Percentiles rank a stretch among this genome's conserved stretches.
Conservation (phyloP, 371 early-diverging fungal genomes). For the Lichtheimia hyalospora region DNA sequence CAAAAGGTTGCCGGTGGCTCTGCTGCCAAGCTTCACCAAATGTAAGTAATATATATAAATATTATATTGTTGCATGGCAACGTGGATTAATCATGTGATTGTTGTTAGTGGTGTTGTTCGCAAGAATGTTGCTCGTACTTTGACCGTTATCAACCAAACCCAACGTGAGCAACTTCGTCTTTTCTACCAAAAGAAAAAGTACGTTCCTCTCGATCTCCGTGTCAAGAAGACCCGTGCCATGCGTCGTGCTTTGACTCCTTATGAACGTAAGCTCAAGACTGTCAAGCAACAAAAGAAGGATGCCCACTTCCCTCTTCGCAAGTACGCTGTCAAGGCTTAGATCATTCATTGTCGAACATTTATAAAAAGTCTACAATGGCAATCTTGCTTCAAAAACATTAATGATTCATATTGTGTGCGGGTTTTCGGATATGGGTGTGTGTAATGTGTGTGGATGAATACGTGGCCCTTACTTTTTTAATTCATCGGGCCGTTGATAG, state of each 20-base stretch:
- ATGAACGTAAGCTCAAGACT: conserved; percentile 71
- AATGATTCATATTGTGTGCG: too few relatives aligned
- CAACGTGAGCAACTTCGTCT: conserved; percentile 81
- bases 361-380: too few relatives aligned
- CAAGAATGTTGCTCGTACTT: conserved; percentile 89
- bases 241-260: conserved; percentile 86
- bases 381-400: too few relatives aligned
- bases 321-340: conserved; percentile 87
- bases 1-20: conserved; percentile 83
- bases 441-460: too few relatives aligned
- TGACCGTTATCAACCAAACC: conserved; percentile 91
- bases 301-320: conserved; percentile 82
- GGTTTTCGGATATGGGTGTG: too few relatives aligned
- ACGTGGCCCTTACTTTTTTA: too few relatives aligned
- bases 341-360: neutral
- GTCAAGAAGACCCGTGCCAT: conserved; percentile 96
- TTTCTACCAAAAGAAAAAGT: conserved; percentile 90
- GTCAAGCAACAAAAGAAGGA: conserved; percentile 80
- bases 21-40: conserved; percentile 78
- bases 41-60: conserved; percentile 52
- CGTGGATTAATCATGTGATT: neutral
- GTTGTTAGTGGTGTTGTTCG: conserved; percentile 70
- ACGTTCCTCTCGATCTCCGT: conserved; percentile 90
- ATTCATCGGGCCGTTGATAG: too few relatives aligned
- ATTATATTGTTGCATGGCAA: neutral